phyloP scores from a whole-genome alignment of 164 flowering plant genomes.

The Nelumbo lutea region DNA sequence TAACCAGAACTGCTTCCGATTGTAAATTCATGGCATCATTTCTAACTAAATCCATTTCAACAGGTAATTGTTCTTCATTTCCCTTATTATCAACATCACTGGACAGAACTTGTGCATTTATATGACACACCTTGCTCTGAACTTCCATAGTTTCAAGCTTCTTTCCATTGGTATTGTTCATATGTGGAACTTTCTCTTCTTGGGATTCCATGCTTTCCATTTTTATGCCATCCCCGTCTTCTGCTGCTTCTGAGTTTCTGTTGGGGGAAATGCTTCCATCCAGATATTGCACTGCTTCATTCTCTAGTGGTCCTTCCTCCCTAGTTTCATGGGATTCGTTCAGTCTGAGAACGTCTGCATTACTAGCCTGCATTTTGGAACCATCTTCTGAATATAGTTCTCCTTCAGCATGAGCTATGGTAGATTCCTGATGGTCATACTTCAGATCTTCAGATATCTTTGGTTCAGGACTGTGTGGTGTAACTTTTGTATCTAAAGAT shows the following conservation, averaged over 20 bases:
- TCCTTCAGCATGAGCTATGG: not conserved
- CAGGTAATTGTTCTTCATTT: conserved; percentile 1
- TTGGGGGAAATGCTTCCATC: not conserved
- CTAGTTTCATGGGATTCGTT: conserved; percentile 5
- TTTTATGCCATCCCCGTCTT: not conserved
- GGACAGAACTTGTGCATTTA: not conserved
- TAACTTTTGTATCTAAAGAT: not conserved
- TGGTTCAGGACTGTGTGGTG: not conserved
- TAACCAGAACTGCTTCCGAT: conserved; percentile 11
- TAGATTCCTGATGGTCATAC: conserved; percentile 15
- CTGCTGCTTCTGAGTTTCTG: conserved; percentile 1
- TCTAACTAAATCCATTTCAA: conserved; percentile 2
- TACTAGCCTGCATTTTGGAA: conserved; percentile 3
- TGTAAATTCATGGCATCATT: conserved; percentile 10
- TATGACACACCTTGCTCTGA: not conserved
- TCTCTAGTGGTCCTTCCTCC: not conserved
- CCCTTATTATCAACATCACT: conserved; percentile 2
- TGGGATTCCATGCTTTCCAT: conserved; percentile 5
- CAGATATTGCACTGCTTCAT: not conserved
- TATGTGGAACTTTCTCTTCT: not conserved
- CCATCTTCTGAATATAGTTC: conserved; percentile 3
- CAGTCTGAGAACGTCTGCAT: not conserved
- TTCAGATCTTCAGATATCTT: conserved; percentile 3
- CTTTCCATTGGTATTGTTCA: not conserved
- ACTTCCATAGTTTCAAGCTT: not conserved